Evolutionary conservation across 148 eudicot species (phyloP).

Genomic region (Bassia scoparia): DNA sequence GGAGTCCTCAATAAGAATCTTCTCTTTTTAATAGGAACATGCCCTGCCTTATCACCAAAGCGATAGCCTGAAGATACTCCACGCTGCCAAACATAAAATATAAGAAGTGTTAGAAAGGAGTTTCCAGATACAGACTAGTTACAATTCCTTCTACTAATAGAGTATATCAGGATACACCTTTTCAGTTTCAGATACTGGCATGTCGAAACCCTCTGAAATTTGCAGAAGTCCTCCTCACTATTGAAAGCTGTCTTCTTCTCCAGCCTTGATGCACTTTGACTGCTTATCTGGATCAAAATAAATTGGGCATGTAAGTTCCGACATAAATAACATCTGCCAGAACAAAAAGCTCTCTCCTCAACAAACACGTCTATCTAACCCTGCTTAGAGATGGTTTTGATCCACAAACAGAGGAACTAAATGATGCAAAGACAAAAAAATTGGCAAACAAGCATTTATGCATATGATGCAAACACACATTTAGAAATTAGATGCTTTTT

Average conservation of each 20-base stretch:
- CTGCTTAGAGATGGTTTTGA: neutral
- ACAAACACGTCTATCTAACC: constrained; percentile 6
- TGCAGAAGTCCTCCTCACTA: neutral
- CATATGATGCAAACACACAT: neutral
- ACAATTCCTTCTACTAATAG: neutral
- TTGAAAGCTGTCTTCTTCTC: constrained; percentile 12
- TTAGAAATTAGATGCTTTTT: neutral
- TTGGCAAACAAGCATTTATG: constrained; percentile 5
- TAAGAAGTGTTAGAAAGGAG: neutral
- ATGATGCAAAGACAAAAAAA: neutral
- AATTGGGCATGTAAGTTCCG: constrained; percentile 25
- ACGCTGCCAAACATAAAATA: constrained; percentile 29
- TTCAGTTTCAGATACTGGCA: constrained; percentile 32
- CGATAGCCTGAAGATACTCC: constrained; percentile 27
- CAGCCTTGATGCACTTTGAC: constrained; percentile 30
- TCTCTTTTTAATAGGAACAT: constrained; percentile 49
- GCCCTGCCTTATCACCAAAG: constrained; percentile 34
- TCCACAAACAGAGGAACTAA: neutral
- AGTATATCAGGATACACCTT: constrained; percentile 24
- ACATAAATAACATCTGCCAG: constrained; percentile 27
- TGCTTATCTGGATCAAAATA: constrained; percentile 27
- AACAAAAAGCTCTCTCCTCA: constrained; percentile 14
- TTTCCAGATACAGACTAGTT: neutral
- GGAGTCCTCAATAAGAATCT: constrained; percentile 36
- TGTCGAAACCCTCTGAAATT: constrained; percentile 16